Base-by-base conservation (phyloP, 352 stramenopile species). In the Globisporangium carolinianum region DNA sequence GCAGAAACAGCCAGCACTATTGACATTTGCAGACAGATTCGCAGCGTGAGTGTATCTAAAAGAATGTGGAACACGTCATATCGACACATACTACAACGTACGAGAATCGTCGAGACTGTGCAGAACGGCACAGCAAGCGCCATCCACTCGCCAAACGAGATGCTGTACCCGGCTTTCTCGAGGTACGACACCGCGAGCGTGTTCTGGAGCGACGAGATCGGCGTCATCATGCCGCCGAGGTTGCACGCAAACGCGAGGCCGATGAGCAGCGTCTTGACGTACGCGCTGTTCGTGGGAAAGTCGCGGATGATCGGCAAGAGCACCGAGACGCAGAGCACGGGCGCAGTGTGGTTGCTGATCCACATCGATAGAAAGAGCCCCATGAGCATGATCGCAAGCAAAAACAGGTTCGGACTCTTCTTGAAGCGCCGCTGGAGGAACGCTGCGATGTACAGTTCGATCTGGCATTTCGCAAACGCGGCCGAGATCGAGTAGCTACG, bases 381-480 rank as follows among this genome's bases (percentile, higher is more conserved):
- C 86, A 96, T 95, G 51, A 96, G 72, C 90, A 97, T 97, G 59
- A 97, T 96, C 36, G 89, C 88, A 15, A 97, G 72, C 37, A 97
- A 61, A 53, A 97, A 97, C 35, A 97, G 60, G 37, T 91, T 88
- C 8, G 90, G 90, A 36, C 78, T 77, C 70, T 94, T 91, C 62
- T 96, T 96, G 51, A 97, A 96, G 9, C 75, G 76, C 9, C 86
- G 75, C 64, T 97, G 90, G 47, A 97, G 63, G 51, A 94, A 86
- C 11, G 86, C 80, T 6, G 90, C 90, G 51, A 97, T 92, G 54
- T 95, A 91, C 10, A 97, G 69, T 66, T 97, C 90, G 32, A 97
- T 95, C 64, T 97, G 86, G 63, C 90, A 97, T 62, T 95, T 95
- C 5, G 75, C 76, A 56, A 97, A 96, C 7, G 89, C 87, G 6